Conservation (phyloP, 2,329 filamentous ascomycete species). For the Aspergillus alliaceus region DNA sequence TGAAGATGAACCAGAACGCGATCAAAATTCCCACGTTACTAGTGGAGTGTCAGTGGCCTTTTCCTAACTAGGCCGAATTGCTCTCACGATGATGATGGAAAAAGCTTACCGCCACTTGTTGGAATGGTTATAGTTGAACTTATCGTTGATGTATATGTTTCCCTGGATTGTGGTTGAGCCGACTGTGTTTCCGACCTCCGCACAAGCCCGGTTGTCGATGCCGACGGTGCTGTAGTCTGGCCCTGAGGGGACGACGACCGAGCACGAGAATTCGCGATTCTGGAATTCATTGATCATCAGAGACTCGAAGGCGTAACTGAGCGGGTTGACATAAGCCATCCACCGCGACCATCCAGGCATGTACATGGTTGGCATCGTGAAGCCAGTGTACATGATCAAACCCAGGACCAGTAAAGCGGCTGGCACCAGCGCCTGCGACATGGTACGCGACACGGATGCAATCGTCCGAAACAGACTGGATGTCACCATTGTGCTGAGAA, state of each 20-base stretch:
- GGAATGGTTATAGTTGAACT: too few relatives aligned
- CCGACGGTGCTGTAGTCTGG: too few relatives aligned
- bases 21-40: conserved; percentile 68
- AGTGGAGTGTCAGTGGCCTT: too few relatives aligned
- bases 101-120: too few relatives aligned
- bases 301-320: conserved; percentile 75
- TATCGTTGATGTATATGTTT: too few relatives aligned
- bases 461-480: conserved; percentile 81
- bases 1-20: conserved; percentile 61
- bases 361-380: conserved; percentile 44
- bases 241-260: conserved; percentile 41
- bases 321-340: conserved; percentile 75
- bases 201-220: too few relatives aligned
- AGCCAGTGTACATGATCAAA: conserved; percentile 48
- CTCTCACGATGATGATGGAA: too few relatives aligned
- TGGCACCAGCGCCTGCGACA: conserved; percentile 55
- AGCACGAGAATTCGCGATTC: conserved; percentile 56
- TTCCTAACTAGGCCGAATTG: too few relatives aligned
- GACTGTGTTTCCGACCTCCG: too few relatives aligned
- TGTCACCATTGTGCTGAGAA: conserved; percentile 62
- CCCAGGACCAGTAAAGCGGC: conserved; percentile 45
- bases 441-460: conserved; percentile 66
- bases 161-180: too few relatives aligned
- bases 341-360: conserved; percentile 77
- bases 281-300: conserved; percentile 80